These are phyloP conservation scores for Madurella mycetomatis DNA, from an alignment of 2,329 filamentous ascomycete species.

Conservation along the genomic window DNA sequence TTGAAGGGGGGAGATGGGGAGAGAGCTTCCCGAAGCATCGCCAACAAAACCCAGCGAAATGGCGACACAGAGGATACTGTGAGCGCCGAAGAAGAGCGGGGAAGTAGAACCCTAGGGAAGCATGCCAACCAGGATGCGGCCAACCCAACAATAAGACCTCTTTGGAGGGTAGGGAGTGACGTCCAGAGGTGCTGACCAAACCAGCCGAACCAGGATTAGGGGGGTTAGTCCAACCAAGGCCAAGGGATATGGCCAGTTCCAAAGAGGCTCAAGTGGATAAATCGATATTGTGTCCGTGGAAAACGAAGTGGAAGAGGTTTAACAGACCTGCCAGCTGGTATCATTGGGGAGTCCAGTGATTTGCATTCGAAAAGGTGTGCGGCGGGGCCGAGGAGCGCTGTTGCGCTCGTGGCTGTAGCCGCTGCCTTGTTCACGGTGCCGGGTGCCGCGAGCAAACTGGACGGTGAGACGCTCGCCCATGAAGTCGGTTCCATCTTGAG, in stretches of 20 bases:
- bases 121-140: conserved; percentile 10
- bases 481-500: conserved; percentile 89
- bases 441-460: conserved; percentile 90
- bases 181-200: conserved; percentile 20
- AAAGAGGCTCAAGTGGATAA: conserved; percentile 22
- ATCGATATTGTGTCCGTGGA: conserved; percentile 34
- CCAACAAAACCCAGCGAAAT: conserved; percentile 18
- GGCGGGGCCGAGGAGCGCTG: conserved; percentile 69
- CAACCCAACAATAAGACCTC: conserved; percentile 9
- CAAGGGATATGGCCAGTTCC: conserved; percentile 18
- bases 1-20: background rate
- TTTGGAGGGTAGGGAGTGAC: conserved; percentile 6
- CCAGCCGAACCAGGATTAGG: conserved; percentile 6
- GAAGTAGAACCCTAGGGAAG: conserved; percentile 6
- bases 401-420: conserved; percentile 51
- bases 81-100: conserved; percentile 8
- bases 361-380: conserved; percentile 94
- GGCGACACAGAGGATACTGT: conserved; percentile 4
- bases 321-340: conserved; percentile 99
- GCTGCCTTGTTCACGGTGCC: conserved; percentile 45
- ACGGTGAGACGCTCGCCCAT: conserved; percentile 97
- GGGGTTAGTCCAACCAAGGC: conserved; percentile 9
- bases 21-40: conserved; percentile 7
- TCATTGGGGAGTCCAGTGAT: conserved; percentile 94
- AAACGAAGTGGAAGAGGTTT: conserved; percentile 53